Conservation (phyloP, 169 alveolate genomes). For the Hepatocystis sp. region DNA sequence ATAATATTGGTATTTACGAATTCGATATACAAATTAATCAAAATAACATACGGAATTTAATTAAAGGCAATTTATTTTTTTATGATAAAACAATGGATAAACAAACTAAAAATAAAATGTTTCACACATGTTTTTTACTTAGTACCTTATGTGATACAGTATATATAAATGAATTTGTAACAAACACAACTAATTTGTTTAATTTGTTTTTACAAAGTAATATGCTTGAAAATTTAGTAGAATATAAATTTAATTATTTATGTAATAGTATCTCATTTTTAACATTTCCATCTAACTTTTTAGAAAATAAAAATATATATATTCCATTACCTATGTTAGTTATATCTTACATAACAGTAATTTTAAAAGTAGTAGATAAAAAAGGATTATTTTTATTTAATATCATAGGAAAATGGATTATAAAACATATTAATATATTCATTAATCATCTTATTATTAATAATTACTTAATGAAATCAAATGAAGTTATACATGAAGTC, state of each 20-base stretch:
- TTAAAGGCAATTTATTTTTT: constrained; percentile 53
- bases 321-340: constrained; percentile 50
- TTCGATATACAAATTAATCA: constrained; percentile 50
- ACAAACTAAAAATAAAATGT: constrained; percentile 35
- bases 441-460: constrained; percentile 38
- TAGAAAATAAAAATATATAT: constrained; percentile 50
- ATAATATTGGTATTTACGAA: constrained; percentile 52
- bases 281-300: constrained; percentile 52
- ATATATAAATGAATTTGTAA: constrained; percentile 42
- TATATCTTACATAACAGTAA: constrained; percentile 42
- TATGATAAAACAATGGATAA: background rate
- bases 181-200: constrained; percentile 23
- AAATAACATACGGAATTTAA: constrained; percentile 26
- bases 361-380: constrained; percentile 41
- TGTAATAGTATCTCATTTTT: constrained; percentile 51
- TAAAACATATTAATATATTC: constrained; percentile 21
- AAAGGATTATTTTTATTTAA: constrained; percentile 47
- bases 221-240: constrained; percentile 40
- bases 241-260: constrained; percentile 56
- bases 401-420: constrained; percentile 39
- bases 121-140: constrained; percentile 58
- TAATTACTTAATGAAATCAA: constrained; percentile 43
- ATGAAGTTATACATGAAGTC: constrained; percentile 49
- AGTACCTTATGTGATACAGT: constrained; percentile 67
- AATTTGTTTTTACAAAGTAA: constrained; percentile 47